Percentiles rank a stretch among this genome's conserved stretches.
These are phyloP conservation scores for Bauhinia variegata DNA, from an alignment of 306 rosid genomes.

Conservation along the genomic window DNA sequence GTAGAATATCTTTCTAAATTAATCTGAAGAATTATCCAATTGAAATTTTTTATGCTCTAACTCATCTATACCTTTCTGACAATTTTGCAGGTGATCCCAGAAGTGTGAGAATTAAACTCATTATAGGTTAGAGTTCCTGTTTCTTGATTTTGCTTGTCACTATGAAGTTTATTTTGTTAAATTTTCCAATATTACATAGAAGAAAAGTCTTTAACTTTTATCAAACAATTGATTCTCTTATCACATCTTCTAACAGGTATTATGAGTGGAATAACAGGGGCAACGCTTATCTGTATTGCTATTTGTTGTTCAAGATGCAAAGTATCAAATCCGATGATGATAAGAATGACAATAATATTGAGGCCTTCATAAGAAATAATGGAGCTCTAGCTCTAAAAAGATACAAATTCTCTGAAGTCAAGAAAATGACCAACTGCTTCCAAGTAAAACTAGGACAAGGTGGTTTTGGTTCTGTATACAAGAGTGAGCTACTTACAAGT, in stretches of 20 bases:
- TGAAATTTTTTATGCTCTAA: background rate
- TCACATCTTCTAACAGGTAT: background rate
- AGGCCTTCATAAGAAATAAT: slow-evolving; percentile 21
- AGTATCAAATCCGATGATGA: background rate
- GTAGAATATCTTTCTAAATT: no score
- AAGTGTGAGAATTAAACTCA: background rate
- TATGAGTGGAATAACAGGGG: background rate
- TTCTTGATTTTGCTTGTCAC: no score
- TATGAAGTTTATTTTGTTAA: no score
- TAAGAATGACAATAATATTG: no score
- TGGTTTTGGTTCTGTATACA: slow-evolving; percentile 40
- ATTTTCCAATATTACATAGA: no score
- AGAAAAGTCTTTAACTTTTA: no score
- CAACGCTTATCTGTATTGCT: background rate
- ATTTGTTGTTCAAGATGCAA: background rate
- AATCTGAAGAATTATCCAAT: no score
- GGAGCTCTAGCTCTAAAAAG: slow-evolving; percentile 33
- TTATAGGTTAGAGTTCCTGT: slow-evolving; percentile 50
- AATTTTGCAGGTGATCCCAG: slow-evolving; percentile 22
- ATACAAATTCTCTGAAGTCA: slow-evolving; percentile 30
- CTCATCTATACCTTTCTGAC: slow-evolving; percentile 20
- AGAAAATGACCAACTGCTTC: slow-evolving; percentile 38
- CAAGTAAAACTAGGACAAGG: slow-evolving; percentile 41
- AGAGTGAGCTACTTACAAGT: slow-evolving; percentile 26
- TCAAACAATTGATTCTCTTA: no score